Evolutionary conservation across 345 rosid genomes (phyloP).

Genomic region (Citropsis articulata): DNA sequence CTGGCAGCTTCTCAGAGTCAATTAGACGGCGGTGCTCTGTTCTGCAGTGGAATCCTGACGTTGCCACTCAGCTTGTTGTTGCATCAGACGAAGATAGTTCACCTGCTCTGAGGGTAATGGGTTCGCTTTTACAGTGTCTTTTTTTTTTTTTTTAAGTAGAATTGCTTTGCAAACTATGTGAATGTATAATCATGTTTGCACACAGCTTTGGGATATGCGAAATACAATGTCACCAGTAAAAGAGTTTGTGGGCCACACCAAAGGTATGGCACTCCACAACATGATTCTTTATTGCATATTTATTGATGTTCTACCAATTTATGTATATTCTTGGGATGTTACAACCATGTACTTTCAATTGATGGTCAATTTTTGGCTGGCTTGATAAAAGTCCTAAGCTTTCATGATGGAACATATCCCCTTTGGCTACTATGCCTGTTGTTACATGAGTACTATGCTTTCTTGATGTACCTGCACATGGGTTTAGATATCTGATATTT

Average conservation of each 20-base stretch:
- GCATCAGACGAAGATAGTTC: slow-evolving; percentile 95
- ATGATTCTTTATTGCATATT: slow-evolving; percentile 1
- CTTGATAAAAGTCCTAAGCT: neutral
- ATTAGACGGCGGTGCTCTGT: slow-evolving; percentile 90
- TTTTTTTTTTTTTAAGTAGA: slow-evolving; percentile 3
- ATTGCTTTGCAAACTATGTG: neutral
- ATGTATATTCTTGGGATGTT: neutral
- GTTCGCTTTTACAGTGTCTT: neutral
- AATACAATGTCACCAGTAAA: slow-evolving; percentile 82
- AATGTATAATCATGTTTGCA: slow-evolving; percentile 19
- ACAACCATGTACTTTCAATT: neutral
- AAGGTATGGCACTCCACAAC: slow-evolving; percentile 50
- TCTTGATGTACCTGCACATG: neutral
- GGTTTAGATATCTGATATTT: neutral
- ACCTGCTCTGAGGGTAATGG: slow-evolving; percentile 73
- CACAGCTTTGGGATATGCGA: slow-evolving; percentile 99
- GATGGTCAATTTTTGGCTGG: neutral
- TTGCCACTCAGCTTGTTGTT: slow-evolving; percentile 95
- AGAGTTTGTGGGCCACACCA: slow-evolving; percentile 89
- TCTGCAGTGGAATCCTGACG: slow-evolving; percentile 98
- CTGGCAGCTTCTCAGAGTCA: slow-evolving; percentile 86
- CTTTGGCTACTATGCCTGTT: neutral
- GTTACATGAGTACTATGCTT: neutral
- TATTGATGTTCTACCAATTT: slow-evolving; percentile 6
- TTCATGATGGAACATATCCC: neutral